Evolutionary conservation across 495 filamentous ascomycete genomes (phyloP).

Genomic region (Tuber microsphaerosporum): DNA sequence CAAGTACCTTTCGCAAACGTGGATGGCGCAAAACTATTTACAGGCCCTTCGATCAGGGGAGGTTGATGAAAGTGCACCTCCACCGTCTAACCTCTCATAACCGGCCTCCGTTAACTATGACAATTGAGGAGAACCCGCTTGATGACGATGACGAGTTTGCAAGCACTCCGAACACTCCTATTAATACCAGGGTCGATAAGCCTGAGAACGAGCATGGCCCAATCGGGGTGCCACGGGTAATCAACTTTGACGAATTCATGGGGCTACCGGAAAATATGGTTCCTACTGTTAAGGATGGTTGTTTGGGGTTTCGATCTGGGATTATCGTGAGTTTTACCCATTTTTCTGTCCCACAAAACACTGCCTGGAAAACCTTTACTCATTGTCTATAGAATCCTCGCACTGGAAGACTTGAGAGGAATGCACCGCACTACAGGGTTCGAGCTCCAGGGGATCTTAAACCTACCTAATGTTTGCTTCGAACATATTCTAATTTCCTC

Average conservation of each 20-base stretch:
- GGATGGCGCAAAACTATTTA: slow-evolving; percentile 31
- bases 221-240: neutral
- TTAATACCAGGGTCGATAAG: neutral
- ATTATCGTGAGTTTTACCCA: slow-evolving; percentile 28
- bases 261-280: slow-evolving; percentile 38
- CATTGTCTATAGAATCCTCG: slow-evolving; percentile 27
- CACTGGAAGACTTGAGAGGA: slow-evolving; percentile 30
- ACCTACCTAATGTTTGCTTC: neutral
- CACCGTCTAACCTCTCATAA: slow-evolving; percentile 23
- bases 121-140: neutral
- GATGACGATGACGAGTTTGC: slow-evolving; percentile 17
- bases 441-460: slow-evolving; percentile 30
- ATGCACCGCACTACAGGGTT: slow-evolving; percentile 30
- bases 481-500: neutral
- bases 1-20: slow-evolving; percentile 23
- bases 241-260: slow-evolving; percentile 32
- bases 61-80: slow-evolving; percentile 35
- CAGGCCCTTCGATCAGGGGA: slow-evolving; percentile 17
- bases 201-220: neutral
- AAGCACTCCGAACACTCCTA: slow-evolving; percentile 15
- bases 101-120: slow-evolving; percentile 12
- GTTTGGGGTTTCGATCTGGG: slow-evolving; percentile 34
- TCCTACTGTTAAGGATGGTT: slow-evolving; percentile 35
- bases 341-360: neutral
- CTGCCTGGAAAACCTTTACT: neutral